Percentiles rank a stretch among this genome's conserved stretches.
Evolutionary conservation across 345 rosid genomes (phyloP).

Genomic region (Microthlaspi erraticum): DNA sequence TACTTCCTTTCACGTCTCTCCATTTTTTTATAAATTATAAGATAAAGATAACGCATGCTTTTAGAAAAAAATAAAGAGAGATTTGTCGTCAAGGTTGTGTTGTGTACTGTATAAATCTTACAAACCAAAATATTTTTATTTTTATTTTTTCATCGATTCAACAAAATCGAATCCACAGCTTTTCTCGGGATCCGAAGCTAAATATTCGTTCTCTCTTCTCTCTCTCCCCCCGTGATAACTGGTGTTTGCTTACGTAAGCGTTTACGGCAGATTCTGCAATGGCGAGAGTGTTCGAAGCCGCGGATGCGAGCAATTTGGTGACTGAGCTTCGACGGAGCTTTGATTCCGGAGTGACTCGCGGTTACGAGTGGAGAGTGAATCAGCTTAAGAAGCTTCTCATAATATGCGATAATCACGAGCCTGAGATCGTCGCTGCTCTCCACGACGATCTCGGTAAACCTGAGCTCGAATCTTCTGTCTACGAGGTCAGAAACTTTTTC

Average conservation of each 20-base stretch:
- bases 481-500: constrained; percentile 55
- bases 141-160: not conserved
- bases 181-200: constrained; percentile 17
- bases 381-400: constrained; percentile 64
- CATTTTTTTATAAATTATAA: not conserved
- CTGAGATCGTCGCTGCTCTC: constrained; percentile 73
- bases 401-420: constrained; percentile 66
- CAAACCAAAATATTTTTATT: not conserved
- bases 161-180: not conserved
- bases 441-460: constrained; percentile 80
- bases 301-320: constrained; percentile 56
- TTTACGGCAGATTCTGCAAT: constrained; percentile 30
- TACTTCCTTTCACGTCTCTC: not conserved
- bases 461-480: constrained; percentile 68
- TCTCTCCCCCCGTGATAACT: constrained; percentile 13
- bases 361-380: constrained; percentile 71
- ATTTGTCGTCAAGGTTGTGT: not conserved
- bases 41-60: not conserved
- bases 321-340: constrained; percentile 59
- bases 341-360: constrained; percentile 66
- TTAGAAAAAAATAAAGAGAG: not conserved
- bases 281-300: constrained; percentile 56
- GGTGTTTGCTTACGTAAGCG: constrained; percentile 27
- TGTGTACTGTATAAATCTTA: not conserved
- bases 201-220: not conserved